Conservation (phyloP, 164 flowering plant species). For the Chimonanthus salicifolius region DNA sequence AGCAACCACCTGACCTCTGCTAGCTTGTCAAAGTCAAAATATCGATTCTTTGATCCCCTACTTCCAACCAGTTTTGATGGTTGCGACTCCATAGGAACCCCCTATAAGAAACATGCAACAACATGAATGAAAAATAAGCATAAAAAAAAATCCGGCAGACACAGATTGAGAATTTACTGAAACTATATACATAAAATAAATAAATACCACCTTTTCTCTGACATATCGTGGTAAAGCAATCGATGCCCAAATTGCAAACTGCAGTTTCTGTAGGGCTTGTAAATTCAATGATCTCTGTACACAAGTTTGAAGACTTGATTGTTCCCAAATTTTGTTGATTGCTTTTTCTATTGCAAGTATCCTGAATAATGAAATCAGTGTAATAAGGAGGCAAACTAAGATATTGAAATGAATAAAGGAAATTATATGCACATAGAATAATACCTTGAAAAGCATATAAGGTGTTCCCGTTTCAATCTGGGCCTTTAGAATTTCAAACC, state of each 20-base stretch:
- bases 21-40: constrained; percentile 89
- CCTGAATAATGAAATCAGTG: constrained; percentile 35
- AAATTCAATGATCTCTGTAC: constrained; percentile 92
- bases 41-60: constrained; percentile 59
- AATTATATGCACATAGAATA: neutral
- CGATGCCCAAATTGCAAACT: constrained; percentile 97
- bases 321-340: constrained; percentile 97
- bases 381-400: constrained; percentile 1
- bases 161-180: neutral
- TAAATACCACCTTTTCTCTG: constrained; percentile 60
- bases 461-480: constrained; percentile 99
- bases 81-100: constrained; percentile 68
- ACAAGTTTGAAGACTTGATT: constrained; percentile 91
- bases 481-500: constrained; percentile 87
- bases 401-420: neutral
- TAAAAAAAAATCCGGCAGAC: too few relatives aligned
- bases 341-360: constrained; percentile 89
- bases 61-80: constrained; percentile 92
- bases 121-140: neutral
- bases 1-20: constrained; percentile 61
- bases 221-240: constrained; percentile 96
- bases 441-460: constrained; percentile 95
- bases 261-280: constrained; percentile 96
- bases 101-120: constrained; percentile 31
- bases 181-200: neutral